phyloP scores from a whole-genome alignment of 768 basidiomycete species.

The Boletus edulis region DNA sequence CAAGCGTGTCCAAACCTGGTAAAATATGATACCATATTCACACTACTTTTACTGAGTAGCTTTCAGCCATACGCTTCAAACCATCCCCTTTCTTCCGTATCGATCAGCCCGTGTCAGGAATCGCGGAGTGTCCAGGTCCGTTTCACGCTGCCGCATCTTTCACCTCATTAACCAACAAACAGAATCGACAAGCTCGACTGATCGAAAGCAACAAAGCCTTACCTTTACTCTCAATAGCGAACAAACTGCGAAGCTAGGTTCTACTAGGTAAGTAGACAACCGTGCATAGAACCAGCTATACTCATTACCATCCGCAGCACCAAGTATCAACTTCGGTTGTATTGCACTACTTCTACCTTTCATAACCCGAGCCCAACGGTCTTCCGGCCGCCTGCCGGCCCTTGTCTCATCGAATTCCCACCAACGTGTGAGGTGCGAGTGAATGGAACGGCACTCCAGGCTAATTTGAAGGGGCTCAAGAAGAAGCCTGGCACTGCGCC shows the following conservation, averaged over 20 bases:
- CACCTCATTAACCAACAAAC: constrained; percentile 1
- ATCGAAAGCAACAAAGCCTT: constrained; percentile 64
- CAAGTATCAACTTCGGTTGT: constrained; percentile 79
- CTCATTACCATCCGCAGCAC: constrained; percentile 39
- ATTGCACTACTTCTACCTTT: constrained; percentile 83
- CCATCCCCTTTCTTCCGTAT: constrained; percentile 75
- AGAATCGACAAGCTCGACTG: constrained; percentile 80
- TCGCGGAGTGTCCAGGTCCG: constrained; percentile 80
- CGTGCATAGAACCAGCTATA: neutral
- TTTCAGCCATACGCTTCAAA: constrained; percentile 69
- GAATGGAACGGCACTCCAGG: constrained; percentile 64
- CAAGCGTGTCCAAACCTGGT: constrained; percentile 28
- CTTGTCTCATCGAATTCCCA: constrained; percentile 87
- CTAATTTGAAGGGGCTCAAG: constrained; percentile 88
- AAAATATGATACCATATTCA: constrained; percentile 16
- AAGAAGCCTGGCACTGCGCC: constrained; percentile 94
- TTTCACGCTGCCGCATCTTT: neutral
- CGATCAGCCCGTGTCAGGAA: constrained; percentile 59
- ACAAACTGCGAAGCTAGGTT: constrained; percentile 57
- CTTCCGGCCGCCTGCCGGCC: constrained; percentile 50
- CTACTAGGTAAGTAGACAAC: constrained; percentile 45
- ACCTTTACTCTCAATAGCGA: constrained; percentile 66
- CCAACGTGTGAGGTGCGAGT: constrained; percentile 89
- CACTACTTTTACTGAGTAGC: constrained; percentile 10
- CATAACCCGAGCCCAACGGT: constrained; percentile 48